Base-by-base conservation (phyloP, 1,139 yeast species). In the Sugiyamaella neomexicana region DNA sequence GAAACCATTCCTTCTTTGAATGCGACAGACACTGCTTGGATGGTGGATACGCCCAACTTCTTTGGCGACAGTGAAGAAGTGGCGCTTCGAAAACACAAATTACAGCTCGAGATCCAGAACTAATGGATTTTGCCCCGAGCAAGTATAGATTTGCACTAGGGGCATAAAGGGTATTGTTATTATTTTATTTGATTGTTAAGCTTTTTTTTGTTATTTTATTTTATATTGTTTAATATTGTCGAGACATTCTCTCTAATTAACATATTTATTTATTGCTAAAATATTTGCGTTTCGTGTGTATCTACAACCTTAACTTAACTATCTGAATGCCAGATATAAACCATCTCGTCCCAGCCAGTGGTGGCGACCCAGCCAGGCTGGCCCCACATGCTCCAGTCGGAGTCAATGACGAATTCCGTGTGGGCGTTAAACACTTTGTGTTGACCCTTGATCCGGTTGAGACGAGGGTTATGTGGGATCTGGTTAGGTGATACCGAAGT, bases 381-480 rank as follows among this genome's bases (percentile, higher is more conserved):
- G 8, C 98, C 98, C 97, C 98, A 93, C 54, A 93, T 72, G 62
- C 96, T 86, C 85, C 96, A 93, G 71, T 93, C 98, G 60, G 93
- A 86, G n/a, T 95, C 97, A 61, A 88, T 82, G 1, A 87, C 97
- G 72, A 93, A 93, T 73, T 93, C 99, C 39, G 82, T 78, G 71
- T 93, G 98, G 47, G 72, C 73, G 32, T 79, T 77, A 75, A 89
- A 87, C n/a, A 80, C 78, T 7, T 80, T 82, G 39, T 76, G 71
- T 53, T 83, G 75, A 0, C 83, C 81, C 47, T 74, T 76, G 34
- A 73, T 72, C 39, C 72, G 75, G 64, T 56, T 75, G 65, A 61
- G 70, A 67, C 63, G 75, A 69, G 52, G 72, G 60, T 47, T 79
- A 75, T 52, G 81, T 76, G 65, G 65, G 32, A 55, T 60, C 23